These are phyloP conservation scores for Colletotrichum sp. DNA, from an alignment of 2,329 filamentous ascomycete species.

Conservation along the genomic window DNA sequence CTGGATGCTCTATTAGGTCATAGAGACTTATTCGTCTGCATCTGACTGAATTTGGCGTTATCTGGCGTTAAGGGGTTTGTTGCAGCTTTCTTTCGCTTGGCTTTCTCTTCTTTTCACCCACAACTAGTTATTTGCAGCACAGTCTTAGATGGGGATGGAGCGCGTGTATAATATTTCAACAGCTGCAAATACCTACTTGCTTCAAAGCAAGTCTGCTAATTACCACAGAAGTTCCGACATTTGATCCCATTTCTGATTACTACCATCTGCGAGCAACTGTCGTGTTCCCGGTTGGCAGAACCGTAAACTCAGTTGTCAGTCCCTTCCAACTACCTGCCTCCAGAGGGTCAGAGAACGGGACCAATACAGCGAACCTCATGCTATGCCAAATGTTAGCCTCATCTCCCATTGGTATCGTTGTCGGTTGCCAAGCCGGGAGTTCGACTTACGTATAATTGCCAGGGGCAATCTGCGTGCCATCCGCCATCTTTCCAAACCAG, in stretches of 20 bases:
- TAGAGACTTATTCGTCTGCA: not conserved
- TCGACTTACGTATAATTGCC: constrained; percentile 43
- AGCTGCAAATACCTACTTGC: not conserved
- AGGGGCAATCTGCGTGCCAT: constrained; percentile 41
- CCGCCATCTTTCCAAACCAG: constrained; percentile 48
- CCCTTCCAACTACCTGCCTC: constrained; percentile 8
- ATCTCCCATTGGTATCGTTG: rapidly evolving
- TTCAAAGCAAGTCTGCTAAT: not conserved
- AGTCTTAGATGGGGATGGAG: no score
- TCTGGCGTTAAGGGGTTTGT: not conserved
- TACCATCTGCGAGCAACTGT: not conserved
- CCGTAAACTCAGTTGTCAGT: constrained; percentile 1
- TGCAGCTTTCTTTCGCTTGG: not conserved
- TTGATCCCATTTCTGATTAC: not conserved
- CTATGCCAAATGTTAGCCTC: not conserved
- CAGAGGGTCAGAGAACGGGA: constrained; percentile 1
- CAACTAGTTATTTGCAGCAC: not conserved
- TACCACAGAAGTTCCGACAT: not conserved
- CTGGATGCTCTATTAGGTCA: rapidly evolving
- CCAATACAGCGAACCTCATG: constrained; percentile 6
- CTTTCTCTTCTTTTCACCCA: not conserved
- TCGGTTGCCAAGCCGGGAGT: no score
- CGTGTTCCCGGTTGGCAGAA: not conserved
- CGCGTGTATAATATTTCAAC: not conserved
- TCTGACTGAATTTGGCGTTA: not conserved